Conservation (phyloP, 192 early-diverging fungal genomes). For the Coemansia sp. region DNA sequence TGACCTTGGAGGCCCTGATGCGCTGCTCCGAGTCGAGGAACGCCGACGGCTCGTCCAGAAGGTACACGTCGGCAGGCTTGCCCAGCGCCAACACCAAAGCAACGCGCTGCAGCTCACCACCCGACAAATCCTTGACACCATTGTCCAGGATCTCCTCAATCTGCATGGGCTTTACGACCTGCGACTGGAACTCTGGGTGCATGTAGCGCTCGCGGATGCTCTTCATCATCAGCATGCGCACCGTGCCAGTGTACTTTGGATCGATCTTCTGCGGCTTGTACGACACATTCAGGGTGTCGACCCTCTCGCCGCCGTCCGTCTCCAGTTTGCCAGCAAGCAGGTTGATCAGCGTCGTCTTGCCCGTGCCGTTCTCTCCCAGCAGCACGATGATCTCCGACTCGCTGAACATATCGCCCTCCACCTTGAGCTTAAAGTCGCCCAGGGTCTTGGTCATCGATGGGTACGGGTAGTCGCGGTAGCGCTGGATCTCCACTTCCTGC, state of each 20-base stretch:
- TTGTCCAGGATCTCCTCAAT: conserved; percentile 96
- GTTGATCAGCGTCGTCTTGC: conserved; percentile 97
- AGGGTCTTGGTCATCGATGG: conserved; percentile 87
- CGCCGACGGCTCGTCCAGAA: conserved; percentile 97
- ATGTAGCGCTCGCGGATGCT: conserved; percentile 84
- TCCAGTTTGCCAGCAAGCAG: conserved; percentile 84
- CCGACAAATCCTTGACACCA: conserved; percentile 83
- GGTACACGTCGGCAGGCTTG: conserved; percentile 91
- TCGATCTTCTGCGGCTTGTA: conserved; percentile 99
- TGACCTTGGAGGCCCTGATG: conserved; percentile 98
- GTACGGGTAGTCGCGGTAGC: conserved; percentile 79
- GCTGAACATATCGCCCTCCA: conserved; percentile 84
- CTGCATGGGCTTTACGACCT: conserved; percentile 93
- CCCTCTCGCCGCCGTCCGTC: conserved; percentile 75
- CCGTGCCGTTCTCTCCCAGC: conserved; percentile 98
- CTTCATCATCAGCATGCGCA: conserved; percentile 89
- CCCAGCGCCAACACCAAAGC: conserved; percentile 92
- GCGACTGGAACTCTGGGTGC: conserved; percentile 95
- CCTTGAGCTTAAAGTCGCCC: conserved; percentile 80
- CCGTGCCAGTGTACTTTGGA: conserved; percentile 93
- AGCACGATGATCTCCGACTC: conserved; percentile 99
- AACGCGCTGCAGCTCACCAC: conserved; percentile 99
- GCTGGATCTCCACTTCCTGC: conserved; percentile 69
- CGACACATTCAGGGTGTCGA: conserved; percentile 82
- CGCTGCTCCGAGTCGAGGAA: conserved; percentile 99